A percentile compares a stretch with the other conserved stretches of the same genome.
These are phyloP conservation scores for Naumovozyma castellii DNA, from an alignment of 805 yeast genomes.

Conservation along the genomic window DNA sequence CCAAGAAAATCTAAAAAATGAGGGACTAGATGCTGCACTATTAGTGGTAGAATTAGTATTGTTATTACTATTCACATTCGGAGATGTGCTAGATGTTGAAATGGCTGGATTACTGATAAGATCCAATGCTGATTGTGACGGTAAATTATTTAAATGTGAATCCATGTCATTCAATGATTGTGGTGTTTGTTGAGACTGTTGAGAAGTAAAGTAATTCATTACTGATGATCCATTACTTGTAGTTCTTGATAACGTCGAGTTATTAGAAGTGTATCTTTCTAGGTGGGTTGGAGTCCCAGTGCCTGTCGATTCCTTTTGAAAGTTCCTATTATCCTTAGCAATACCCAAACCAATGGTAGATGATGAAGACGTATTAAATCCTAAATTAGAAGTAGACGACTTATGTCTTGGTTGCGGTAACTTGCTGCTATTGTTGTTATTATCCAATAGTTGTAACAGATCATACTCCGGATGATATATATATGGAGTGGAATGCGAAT, in stretches of 20 bases:
- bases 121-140: conserved; percentile 1
- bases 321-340: background rate
- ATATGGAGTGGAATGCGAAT: conserved; percentile 14
- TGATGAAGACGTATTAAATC: background rate
- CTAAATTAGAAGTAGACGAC: background rate
- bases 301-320: background rate
- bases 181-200: background rate
- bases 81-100: background rate
- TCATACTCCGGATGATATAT: background rate
- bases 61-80: conserved; percentile 7
- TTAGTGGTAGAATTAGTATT: conserved; percentile 20
- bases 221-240: conserved; percentile 22
- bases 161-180: background rate
- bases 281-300: conserved; percentile 6
- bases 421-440: background rate
- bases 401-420: background rate
- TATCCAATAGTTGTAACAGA: background rate
- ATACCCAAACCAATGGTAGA: background rate
- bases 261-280: conserved; percentile 25
- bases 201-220: conserved; percentile 10
- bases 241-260: conserved; percentile 21
- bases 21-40: conserved; percentile 11
- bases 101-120: background rate
- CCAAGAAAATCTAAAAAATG: conserved; percentile 35
- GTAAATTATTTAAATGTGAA: conserved; percentile 1